Conservation (phyloP, 257 asterid species). For the Craterostigma plantagineum region DNA sequence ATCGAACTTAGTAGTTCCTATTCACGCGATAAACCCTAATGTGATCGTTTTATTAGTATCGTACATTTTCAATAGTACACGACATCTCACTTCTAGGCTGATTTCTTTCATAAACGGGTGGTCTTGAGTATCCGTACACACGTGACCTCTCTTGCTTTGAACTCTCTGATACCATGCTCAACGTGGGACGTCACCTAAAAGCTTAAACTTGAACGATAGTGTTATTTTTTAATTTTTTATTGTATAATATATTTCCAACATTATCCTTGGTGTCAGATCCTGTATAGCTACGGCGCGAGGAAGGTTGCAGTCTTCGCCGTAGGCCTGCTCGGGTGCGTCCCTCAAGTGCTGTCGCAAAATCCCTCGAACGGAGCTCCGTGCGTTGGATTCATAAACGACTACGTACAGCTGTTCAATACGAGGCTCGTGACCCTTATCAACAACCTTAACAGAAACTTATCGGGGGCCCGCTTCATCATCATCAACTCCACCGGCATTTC, state of each 20-base stretch:
- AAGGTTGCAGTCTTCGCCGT: slow-evolving; percentile 25
- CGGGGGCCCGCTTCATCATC: slow-evolving; percentile 14
- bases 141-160: background rate
- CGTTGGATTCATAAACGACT: slow-evolving; percentile 12
- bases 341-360: background rate
- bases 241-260: background rate
- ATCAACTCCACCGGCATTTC: slow-evolving; percentile 13
- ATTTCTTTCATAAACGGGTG: no score
- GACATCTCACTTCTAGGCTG: no score
- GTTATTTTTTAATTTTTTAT: no score
- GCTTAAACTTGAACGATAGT: background rate
- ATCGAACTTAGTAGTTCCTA: no score
- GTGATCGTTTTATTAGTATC: no score
- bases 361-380: slow-evolving; percentile 10
- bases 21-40: no score
- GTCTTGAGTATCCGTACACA: background rate
- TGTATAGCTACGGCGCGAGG: slow-evolving; percentile 33
- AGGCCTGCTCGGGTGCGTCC: slow-evolving; percentile 17
- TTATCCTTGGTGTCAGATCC: slow-evolving; percentile 7
- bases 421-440: slow-evolving; percentile 16
- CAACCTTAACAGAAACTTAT: slow-evolving; percentile 10
- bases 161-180: background rate
- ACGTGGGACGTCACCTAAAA: no score
- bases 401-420: slow-evolving; percentile 10
- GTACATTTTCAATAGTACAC: no score